These are phyloP conservation scores for Ustilago vetiveriae DNA, from an alignment of 1,284 basidiomycete genomes.

Conservation along the genomic window DNA sequence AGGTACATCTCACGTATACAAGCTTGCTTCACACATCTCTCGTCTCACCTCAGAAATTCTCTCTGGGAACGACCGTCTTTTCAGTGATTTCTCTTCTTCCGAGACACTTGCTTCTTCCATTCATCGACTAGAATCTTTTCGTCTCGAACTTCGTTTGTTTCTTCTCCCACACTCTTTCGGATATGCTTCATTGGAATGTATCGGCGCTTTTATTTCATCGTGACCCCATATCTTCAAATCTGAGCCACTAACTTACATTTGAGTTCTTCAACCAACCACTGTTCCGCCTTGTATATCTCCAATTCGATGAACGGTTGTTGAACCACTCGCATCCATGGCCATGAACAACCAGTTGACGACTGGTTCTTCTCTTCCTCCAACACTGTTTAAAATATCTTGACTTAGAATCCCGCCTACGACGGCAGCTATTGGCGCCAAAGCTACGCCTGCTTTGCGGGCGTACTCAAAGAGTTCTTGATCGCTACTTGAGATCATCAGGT, in stretches of 20 bases:
- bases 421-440: constrained; percentile 80
- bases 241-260: no score
- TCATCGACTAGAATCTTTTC: no score
- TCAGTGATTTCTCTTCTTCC: background rate
- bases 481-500: constrained; percentile 7
- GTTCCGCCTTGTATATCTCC: constrained; percentile 3
- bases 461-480: no score
- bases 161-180: no score
- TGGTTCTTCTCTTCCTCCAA: constrained; percentile 88
- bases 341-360: constrained; percentile 92
- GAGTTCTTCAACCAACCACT: constrained; percentile 18
- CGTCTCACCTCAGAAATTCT: no score
- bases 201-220: no score
- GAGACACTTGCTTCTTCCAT: no score
- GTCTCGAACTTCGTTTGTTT: no score
- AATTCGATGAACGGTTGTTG: constrained; percentile 15
- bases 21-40: no score
- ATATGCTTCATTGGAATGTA: no score
- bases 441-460: constrained; percentile 75
- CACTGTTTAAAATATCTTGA: constrained; percentile 91
- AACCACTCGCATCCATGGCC: constrained; percentile 71
- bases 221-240: no score
- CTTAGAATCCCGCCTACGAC: constrained; percentile 92
- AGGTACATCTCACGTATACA: background rate
- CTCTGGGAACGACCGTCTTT: no score